A percentile compares a stretch with the other conserved stretches of the same genome.
Conservation (phyloP, 2,329 filamentous ascomycete genomes). For the Aureobasidium melanogenum region DNA sequence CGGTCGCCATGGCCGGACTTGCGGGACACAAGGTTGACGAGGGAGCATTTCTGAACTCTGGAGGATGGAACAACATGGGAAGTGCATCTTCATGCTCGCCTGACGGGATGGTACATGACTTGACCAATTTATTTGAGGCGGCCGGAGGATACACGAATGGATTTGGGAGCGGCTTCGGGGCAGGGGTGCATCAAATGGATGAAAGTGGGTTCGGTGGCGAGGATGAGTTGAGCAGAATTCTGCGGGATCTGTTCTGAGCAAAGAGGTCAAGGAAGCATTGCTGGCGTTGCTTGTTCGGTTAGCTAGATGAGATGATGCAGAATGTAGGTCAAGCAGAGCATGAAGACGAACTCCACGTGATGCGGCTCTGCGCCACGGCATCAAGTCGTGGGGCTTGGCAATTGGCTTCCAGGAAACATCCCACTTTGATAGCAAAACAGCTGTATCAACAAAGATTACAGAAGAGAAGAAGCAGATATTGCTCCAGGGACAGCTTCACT, state of each 20-base stretch:
- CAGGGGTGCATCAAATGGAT: slow-evolving; percentile 21
- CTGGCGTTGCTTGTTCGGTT: no score
- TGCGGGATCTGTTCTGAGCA: slow-evolving; percentile 48
- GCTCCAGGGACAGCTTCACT: background rate
- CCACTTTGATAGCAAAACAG: slow-evolving; percentile 6
- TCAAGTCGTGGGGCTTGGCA: background rate
- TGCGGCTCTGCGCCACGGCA: slow-evolving; percentile 6
- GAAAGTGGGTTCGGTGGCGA: slow-evolving; percentile 41
- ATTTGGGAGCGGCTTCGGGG: slow-evolving; percentile 20
- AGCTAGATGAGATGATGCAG: background rate
- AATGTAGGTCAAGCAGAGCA: background rate
- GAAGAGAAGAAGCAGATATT: background rate
- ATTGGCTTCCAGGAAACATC: background rate
- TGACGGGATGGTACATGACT: slow-evolving; percentile 53
- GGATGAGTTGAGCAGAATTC: slow-evolving; percentile 50
- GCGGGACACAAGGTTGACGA: slow-evolving; percentile 55
- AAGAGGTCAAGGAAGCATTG: background rate
- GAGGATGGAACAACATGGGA: slow-evolving; percentile 16
- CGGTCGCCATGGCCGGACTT: slow-evolving; percentile 57
- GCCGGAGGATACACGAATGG: slow-evolving; percentile 41
- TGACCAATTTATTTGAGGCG: slow-evolving; percentile 56
- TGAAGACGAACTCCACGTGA: background rate
- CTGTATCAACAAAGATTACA: background rate
- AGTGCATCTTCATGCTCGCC: slow-evolving; percentile 43
- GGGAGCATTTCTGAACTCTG: slow-evolving; percentile 37